A percentile compares a stretch with the other conserved stretches of the same genome.
These are phyloP conservation scores for Catunica adiposa DNA, from an alignment of 2,329 filamentous ascomycete genomes.

Conservation along the genomic window DNA sequence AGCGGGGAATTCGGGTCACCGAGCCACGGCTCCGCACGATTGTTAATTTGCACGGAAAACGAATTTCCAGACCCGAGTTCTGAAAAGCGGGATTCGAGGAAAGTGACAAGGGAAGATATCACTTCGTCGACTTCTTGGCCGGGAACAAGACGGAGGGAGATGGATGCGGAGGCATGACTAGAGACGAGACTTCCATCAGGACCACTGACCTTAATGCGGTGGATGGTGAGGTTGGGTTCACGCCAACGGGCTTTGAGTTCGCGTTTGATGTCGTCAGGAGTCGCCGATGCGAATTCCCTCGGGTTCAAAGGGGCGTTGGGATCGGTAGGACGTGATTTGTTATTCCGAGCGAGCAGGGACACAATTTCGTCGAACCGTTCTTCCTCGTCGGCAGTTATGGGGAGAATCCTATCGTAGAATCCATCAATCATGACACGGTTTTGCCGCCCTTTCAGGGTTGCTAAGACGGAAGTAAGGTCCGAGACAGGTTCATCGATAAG, in stretches of 20 bases:
- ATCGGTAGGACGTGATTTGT: background rate
- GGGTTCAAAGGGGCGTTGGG: background rate
- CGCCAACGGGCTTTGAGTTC: slow-evolving; percentile 90
- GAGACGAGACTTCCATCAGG: slow-evolving; percentile 87
- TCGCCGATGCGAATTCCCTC: background rate
- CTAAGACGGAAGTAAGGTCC: slow-evolving; percentile 69
- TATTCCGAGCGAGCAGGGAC: slow-evolving; percentile 51
- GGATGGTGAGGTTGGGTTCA: slow-evolving; percentile 84
- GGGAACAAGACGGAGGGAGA: slow-evolving; percentile 83
- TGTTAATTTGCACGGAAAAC: slow-evolving; percentile 70
- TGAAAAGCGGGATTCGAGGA: slow-evolving; percentile 54
- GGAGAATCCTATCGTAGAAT: slow-evolving; percentile 74
- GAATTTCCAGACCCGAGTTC: slow-evolving; percentile 64
- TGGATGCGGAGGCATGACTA: slow-evolving; percentile 68
- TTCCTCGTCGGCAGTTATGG: slow-evolving; percentile 58
- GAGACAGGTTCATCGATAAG: slow-evolving; percentile 83
- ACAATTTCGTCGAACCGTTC: slow-evolving; percentile 73
- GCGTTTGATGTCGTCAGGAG: slow-evolving; percentile 39
- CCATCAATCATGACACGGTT: slow-evolving; percentile 72
- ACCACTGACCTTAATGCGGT: slow-evolving; percentile 82
- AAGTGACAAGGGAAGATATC: slow-evolving; percentile 47
- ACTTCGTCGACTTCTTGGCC: slow-evolving; percentile 79
- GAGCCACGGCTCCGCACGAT: slow-evolving; percentile 90
- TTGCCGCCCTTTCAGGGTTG: slow-evolving; percentile 62
- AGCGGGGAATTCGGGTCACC: slow-evolving; percentile 83